Percentiles rank a stretch among this genome's conserved stretches.
These are phyloP conservation scores for Blumeria hordei DNA, from an alignment of 2,329 filamentous ascomycete species.

Conservation along the genomic window DNA sequence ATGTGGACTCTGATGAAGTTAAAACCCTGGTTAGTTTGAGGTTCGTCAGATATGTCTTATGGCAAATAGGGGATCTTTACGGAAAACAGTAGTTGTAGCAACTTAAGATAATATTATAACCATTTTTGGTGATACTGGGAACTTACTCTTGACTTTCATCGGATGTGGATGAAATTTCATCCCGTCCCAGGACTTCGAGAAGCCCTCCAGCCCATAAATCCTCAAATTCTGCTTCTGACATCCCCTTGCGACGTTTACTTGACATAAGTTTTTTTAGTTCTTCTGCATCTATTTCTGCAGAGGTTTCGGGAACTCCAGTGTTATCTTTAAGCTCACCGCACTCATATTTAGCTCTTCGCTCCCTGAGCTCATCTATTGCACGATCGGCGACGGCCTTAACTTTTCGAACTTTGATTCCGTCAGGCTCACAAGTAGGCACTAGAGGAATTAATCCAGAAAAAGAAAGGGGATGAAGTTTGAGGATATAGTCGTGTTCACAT, in stretches of 20 bases:
- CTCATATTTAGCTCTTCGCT: constrained; percentile 71
- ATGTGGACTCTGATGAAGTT: constrained; percentile 44
- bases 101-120: no score
- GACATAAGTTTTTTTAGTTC: constrained; percentile 57
- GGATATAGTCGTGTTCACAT: constrained; percentile 72
- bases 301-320: constrained; percentile 30
- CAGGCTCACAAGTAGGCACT: constrained; percentile 78
- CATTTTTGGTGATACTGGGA: neutral
- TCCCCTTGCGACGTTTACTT: constrained; percentile 54
- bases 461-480: constrained; percentile 63
- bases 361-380: constrained; percentile 64
- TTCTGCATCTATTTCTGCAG: constrained; percentile 37
- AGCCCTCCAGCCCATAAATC: constrained; percentile 59
- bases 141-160: constrained; percentile 18
- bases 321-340: constrained; percentile 51
- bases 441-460: constrained; percentile 61
- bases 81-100: no score
- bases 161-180: constrained; percentile 30
- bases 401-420: constrained; percentile 72
- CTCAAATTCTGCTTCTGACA: constrained; percentile 76
- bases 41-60: constrained; percentile 22
- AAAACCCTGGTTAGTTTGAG: constrained; percentile 66
- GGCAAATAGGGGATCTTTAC: neutral
- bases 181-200: constrained; percentile 40
- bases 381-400: constrained; percentile 74